phyloP scores from a whole-genome alignment of 805 yeast species.

The Monosporozyma solicola region DNA sequence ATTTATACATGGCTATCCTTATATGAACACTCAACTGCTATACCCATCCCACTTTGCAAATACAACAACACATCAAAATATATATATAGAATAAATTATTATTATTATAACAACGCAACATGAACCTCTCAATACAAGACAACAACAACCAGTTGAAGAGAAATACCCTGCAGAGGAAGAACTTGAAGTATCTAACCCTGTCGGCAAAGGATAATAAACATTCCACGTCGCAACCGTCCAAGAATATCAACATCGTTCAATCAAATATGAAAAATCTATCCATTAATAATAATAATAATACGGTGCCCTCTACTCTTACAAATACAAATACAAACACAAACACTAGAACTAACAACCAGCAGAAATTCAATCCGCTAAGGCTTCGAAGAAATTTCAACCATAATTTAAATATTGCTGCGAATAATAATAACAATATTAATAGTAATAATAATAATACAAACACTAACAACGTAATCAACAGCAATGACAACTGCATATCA shows the following conservation, averaged over 20 bases:
- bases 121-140: background rate
- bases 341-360: background rate
- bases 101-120: too few species aligned
- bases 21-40: too few species aligned
- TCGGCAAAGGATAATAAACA: background rate
- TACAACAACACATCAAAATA: background rate
- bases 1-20: too few species aligned
- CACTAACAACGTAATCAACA: too few species aligned
- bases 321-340: too few species aligned
- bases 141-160: conserved; percentile 24
- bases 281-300: background rate
- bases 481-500: background rate
- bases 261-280: background rate
- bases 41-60: too few species aligned
- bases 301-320: too few species aligned
- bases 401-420: background rate
- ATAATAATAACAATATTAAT: background rate
- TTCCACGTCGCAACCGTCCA: background rate
- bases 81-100: too few species aligned
- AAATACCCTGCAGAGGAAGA: conserved; percentile 46
- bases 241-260: background rate
- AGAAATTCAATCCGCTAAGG: background rate
- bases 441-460: too few species aligned
- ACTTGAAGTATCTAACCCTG: conserved; percentile 49
- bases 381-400: background rate